Percentiles rank a stretch among this genome's conserved stretches.
Conservation (phyloP, 1,284 basidiomycete species). For the Meripilus lineatus region DNA sequence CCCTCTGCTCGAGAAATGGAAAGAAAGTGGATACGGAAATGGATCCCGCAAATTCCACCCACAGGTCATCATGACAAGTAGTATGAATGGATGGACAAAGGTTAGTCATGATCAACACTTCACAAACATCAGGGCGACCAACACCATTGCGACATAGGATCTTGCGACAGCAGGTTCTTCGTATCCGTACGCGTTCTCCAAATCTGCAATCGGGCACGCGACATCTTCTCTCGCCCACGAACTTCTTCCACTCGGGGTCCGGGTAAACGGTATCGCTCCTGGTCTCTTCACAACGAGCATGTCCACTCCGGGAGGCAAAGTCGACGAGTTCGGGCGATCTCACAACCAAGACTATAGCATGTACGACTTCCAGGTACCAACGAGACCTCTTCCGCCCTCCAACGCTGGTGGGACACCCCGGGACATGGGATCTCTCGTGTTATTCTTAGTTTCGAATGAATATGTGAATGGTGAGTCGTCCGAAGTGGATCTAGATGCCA, state of each 20-base stretch:
- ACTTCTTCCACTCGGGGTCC: constrained; percentile 44
- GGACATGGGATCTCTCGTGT: constrained; percentile 41
- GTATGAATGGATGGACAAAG: constrained; percentile 53
- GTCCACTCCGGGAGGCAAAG: constrained; percentile 26
- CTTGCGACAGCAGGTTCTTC: constrained; percentile 34
- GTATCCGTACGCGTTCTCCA: constrained; percentile 47
- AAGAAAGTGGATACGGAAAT: constrained; percentile 15
- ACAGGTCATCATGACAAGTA: constrained; percentile 47
- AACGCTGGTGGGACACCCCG: constrained; percentile 33
- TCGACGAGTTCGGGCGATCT: constrained; percentile 30
- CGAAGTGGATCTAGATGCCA: no score
- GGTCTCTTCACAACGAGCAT: constrained; percentile 36
- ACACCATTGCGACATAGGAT: constrained; percentile 26
- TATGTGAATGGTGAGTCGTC: constrained; percentile 45
- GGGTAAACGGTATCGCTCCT: constrained; percentile 54
- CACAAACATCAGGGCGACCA: background rate
- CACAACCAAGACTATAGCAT: constrained; percentile 17
- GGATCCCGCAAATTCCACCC: constrained; percentile 35
- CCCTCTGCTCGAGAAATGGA: constrained; percentile 46
- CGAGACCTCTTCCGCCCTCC: constrained; percentile 18
- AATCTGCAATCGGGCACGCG: constrained; percentile 46
- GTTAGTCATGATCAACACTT: constrained; percentile 17
- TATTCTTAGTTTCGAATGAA: constrained; percentile 45
- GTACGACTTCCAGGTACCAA: constrained; percentile 31
- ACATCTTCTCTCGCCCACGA: constrained; percentile 46